Evolutionary conservation across 306 rosid genomes (phyloP).

Genomic region (Quercus dentata): DNA sequence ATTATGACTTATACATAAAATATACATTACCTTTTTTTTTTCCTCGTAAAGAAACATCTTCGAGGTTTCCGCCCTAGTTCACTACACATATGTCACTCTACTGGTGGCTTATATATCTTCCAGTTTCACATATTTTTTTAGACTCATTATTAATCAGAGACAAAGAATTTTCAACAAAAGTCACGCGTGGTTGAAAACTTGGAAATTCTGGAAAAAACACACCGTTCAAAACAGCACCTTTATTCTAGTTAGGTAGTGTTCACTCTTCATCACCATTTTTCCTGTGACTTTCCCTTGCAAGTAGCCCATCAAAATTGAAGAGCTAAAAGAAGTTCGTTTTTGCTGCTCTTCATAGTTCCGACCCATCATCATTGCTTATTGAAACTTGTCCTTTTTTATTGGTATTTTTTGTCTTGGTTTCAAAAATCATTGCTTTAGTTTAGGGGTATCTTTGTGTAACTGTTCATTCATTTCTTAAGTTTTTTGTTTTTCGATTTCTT

Average conservation of each 20-base stretch:
- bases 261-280: too few relatives aligned
- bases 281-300: too few relatives aligned
- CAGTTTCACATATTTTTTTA: background rate
- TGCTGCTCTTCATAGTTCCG: background rate
- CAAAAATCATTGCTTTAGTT: background rate
- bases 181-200: too few relatives aligned
- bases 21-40: too few relatives aligned
- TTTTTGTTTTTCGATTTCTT: constrained; percentile 1
- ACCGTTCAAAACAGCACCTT: too few relatives aligned
- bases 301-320: too few relatives aligned
- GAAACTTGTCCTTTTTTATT: too few relatives aligned
- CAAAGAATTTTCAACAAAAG: too few relatives aligned
- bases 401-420: background rate
- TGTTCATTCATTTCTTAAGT: background rate
- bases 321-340: background rate
- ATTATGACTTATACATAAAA: too few relatives aligned
- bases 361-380: background rate
- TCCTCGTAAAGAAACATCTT: background rate
- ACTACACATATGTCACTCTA: background rate
- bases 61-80: background rate
- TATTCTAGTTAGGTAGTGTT: too few relatives aligned
- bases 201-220: too few relatives aligned
- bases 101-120: background rate
- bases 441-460: background rate
- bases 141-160: too few relatives aligned